Percentiles rank a stretch among this genome's conserved stretches.
Conservation (phyloP, 2,329 filamentous ascomycete genomes). For the Periglandula ipomoeae region DNA sequence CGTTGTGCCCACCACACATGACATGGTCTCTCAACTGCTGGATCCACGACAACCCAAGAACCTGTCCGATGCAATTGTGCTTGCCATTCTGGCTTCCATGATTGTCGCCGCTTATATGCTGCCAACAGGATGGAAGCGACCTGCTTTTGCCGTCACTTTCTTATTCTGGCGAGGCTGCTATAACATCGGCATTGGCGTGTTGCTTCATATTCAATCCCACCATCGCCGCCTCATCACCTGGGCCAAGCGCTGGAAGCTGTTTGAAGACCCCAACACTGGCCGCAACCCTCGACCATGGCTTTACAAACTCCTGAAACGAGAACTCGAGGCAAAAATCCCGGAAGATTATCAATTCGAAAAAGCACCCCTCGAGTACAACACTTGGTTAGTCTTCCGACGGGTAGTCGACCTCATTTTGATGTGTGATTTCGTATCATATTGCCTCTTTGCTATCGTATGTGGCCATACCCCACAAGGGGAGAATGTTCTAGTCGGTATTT, state of each 20-base stretch:
- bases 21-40: slow-evolving; percentile 97
- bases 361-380: slow-evolving; percentile 96
- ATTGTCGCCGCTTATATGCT: slow-evolving; percentile 66
- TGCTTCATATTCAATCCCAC: slow-evolving; percentile 83
- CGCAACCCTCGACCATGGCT: slow-evolving; percentile 75
- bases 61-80: slow-evolving; percentile 71
- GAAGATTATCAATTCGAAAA: slow-evolving; percentile 89
- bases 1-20: slow-evolving; percentile 88
- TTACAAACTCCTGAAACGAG: slow-evolving; percentile 74
- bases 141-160: slow-evolving; percentile 75
- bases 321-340: slow-evolving; percentile 90
- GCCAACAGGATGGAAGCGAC: slow-evolving; percentile 59
- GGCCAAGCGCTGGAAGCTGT: slow-evolving; percentile 78
- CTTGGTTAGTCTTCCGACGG: slow-evolving; percentile 92
- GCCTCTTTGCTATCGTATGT: slow-evolving; percentile 87
- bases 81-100: slow-evolving; percentile 67
- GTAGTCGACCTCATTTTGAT: slow-evolving; percentile 95
- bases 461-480: slow-evolving; percentile 67
- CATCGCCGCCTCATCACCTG: slow-evolving; percentile 78
- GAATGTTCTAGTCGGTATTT: slow-evolving; percentile 54
- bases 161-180: slow-evolving; percentile 88
- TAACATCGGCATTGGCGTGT: slow-evolving; percentile 86
- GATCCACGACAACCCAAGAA: slow-evolving; percentile 95
- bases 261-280: slow-evolving; percentile 73
- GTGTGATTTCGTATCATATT: slow-evolving; percentile 98